Percentiles rank a stretch among this genome's conserved stretches.
These are phyloP conservation scores for Clavariopsis aquatica DNA, from an alignment of 495 filamentous ascomycete genomes.

Conservation along the genomic window DNA sequence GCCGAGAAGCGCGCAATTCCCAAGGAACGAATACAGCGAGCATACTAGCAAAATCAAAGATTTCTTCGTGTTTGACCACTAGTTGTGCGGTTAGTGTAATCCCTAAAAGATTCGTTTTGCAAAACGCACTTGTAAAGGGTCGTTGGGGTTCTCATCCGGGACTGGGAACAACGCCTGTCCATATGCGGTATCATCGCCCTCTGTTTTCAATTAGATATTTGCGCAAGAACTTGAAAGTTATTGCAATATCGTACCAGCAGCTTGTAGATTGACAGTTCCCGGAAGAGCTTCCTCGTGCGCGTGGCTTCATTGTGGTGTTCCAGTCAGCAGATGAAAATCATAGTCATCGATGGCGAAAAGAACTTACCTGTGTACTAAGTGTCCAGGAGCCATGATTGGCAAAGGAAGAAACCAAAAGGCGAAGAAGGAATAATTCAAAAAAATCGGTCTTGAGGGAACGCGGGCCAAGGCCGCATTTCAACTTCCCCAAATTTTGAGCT, in stretches of 20 bases:
- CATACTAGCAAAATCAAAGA: slow-evolving; percentile 60
- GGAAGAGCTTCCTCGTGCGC: slow-evolving; percentile 61
- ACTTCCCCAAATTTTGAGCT: background rate
- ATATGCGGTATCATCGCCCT: slow-evolving; percentile 63
- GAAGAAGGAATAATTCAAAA: background rate
- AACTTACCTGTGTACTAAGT: slow-evolving; percentile 12
- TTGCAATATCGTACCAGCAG: slow-evolving; percentile 23
- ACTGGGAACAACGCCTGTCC: slow-evolving; percentile 65
- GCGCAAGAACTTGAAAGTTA: slow-evolving; percentile 17
- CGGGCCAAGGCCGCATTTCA: slow-evolving; percentile 24
- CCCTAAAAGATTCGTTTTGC: background rate
- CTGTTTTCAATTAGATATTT: slow-evolving; percentile 39
- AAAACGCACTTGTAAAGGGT: slow-evolving; percentile 51
- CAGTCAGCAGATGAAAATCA: background rate
- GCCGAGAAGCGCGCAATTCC: slow-evolving; percentile 59
- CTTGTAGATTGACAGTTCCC: slow-evolving; percentile 58
- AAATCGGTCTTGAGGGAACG: background rate
- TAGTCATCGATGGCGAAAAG: background rate
- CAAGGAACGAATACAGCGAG: slow-evolving; percentile 62
- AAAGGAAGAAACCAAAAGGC: background rate
- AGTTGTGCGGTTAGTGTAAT: background rate
- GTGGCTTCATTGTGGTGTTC: slow-evolving; percentile 45
- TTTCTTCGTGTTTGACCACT: slow-evolving; percentile 63
- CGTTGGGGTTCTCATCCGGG: slow-evolving; percentile 64
- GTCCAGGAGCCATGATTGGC: slow-evolving; percentile 15